These are phyloP conservation scores for Neurospora tetrasperma DNA, from an alignment of 495 filamentous ascomycete species.

Conservation along the genomic window DNA sequence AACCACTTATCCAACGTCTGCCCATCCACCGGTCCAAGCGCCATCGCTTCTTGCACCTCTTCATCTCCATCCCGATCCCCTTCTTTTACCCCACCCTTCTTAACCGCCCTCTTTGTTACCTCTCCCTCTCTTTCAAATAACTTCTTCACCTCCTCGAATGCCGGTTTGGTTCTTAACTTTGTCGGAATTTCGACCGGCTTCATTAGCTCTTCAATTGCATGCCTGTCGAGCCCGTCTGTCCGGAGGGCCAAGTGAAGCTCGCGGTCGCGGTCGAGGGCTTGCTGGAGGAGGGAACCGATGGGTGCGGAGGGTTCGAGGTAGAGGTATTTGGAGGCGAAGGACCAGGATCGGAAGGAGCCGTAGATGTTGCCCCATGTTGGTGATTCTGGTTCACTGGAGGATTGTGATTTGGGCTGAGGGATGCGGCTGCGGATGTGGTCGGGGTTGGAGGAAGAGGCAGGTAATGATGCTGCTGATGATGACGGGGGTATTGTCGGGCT, in stretches of 20 bases:
- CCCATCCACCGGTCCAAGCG: neutral
- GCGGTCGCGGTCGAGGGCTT: conserved; percentile 5
- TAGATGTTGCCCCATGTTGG: neutral
- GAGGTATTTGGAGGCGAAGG: neutral
- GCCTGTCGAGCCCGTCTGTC: neutral
- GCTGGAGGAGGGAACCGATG: neutral
- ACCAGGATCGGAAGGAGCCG: neutral
- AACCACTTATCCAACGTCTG: neutral
- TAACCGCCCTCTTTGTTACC: neutral
- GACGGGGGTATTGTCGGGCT: neutral
- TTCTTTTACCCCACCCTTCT: neutral
- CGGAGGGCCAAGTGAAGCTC: neutral
- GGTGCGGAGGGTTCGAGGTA: neutral
- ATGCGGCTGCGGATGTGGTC: neutral
- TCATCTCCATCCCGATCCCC: neutral
- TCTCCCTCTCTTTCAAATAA: neutral
- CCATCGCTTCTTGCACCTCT: neutral
- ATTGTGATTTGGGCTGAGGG: neutral
- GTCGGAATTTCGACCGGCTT: neutral
- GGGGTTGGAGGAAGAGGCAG: neutral
- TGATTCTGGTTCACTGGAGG: neutral
- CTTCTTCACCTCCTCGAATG: neutral
- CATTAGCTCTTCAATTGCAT: neutral
- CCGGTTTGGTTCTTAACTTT: neutral
- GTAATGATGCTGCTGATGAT: neutral